Percentiles rank a stretch among this genome's conserved stretches.
phyloP scores from a whole-genome alignment of 2,329 filamentous ascomycete species.

The Annulohypoxylon truncatum region DNA sequence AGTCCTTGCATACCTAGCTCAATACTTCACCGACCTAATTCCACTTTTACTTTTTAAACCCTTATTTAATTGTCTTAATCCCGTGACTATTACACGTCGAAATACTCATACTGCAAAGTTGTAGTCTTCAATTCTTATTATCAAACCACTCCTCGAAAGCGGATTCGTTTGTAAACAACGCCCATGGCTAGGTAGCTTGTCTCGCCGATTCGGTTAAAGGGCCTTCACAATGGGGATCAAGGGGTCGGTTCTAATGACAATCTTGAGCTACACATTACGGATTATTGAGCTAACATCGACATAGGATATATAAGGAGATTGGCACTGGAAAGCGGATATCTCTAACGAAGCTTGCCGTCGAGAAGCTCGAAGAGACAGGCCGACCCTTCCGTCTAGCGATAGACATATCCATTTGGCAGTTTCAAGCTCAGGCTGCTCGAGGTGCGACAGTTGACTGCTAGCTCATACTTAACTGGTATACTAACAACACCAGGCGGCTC shows the following conservation, averaged over 20 bases:
- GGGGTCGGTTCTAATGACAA: slow-evolving; percentile 58
- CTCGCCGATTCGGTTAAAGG: background rate
- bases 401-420: slow-evolving; percentile 97
- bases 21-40: slow-evolving; percentile 9
- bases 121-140: background rate
- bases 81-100: background rate
- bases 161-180: background rate
- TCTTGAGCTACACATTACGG: background rate
- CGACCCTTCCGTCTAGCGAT: slow-evolving; percentile 88
- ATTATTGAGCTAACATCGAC: slow-evolving; percentile 33
- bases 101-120: background rate
- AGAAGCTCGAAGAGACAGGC: slow-evolving; percentile 76
- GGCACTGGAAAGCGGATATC: slow-evolving; percentile 83
- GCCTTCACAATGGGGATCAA: slow-evolving; percentile 71
- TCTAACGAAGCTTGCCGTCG: slow-evolving; percentile 82
- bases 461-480: background rate
- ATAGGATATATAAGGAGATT: slow-evolving; percentile 89
- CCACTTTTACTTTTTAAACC: background rate
- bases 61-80: background rate
- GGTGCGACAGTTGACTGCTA: slow-evolving; percentile 50
- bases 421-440: slow-evolving; percentile 86
- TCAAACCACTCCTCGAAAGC: background rate
- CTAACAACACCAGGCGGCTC: slow-evolving; percentile 66
- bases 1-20: slow-evolving; percentile 2
- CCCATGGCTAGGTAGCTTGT: slow-evolving; percentile 14